A percentile compares a stretch with the other conserved stretches of the same genome.
Evolutionary conservation across 164 flowering plant species (phyloP).

Genomic region (Aristolochia contorta): DNA sequence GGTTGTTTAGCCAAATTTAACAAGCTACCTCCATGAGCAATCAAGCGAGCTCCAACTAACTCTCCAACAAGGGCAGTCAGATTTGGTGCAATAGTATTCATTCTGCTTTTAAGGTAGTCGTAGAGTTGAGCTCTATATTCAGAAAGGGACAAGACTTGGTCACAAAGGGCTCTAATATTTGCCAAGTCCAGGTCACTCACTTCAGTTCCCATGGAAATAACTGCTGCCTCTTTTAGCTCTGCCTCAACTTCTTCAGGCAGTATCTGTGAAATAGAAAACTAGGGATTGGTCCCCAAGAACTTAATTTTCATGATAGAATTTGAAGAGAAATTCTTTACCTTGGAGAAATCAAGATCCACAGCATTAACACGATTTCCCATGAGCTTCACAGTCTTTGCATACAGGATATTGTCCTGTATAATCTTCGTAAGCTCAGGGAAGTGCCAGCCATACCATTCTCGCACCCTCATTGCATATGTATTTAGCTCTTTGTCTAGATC

Average conservation of each 20-base stretch:
- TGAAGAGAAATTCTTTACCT: conserved; percentile 29
- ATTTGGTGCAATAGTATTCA: conserved; percentile 92
- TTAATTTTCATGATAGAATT: too few species aligned
- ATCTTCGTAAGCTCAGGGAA: conserved; percentile 96
- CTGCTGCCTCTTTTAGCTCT: conserved; percentile 70
- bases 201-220: conserved; percentile 95
- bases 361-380: conserved; percentile 88
- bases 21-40: conserved; percentile 93
- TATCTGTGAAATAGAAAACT: conserved; percentile 23
- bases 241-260: conserved; percentile 67
- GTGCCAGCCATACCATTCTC: conserved; percentile 99
- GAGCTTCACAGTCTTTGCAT: conserved; percentile 81
- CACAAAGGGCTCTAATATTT: conserved; percentile 77
- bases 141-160: conserved; percentile 70
- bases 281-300: too few species aligned
- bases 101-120: conserved; percentile 74
- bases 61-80: conserved; percentile 87
- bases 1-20: conserved; percentile 90
- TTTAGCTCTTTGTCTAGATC: conserved; percentile 97
- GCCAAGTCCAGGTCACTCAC: conserved; percentile 78
- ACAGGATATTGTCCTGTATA: conserved; percentile 74
- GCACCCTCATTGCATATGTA: conserved; percentile 92
- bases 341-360: conserved; percentile 83
- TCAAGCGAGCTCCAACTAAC: conserved; percentile 92
- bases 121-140: conserved; percentile 87